Percentiles rank a stretch among this genome's conserved stretches.
Evolutionary conservation across 768 basidiomycete species (phyloP).

Genomic region (Inosperma sp.): DNA sequence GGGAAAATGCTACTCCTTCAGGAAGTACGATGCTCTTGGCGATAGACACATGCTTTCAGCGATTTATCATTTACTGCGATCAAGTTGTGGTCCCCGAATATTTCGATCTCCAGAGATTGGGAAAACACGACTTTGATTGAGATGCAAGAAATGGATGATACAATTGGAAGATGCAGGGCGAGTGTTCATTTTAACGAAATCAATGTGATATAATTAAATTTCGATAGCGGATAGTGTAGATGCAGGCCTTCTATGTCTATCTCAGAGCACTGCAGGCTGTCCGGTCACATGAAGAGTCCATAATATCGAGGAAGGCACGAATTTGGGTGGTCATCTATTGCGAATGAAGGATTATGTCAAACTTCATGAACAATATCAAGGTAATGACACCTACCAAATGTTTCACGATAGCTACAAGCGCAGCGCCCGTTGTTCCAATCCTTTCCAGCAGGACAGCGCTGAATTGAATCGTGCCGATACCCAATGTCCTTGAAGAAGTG

Average conservation of each 20-base stretch:
- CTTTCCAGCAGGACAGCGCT: conserved; percentile 63
- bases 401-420: conserved; percentile 65
- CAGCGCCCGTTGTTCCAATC: conserved; percentile 58
- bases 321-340: conserved; percentile 40
- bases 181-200: too few species aligned
- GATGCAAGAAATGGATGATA: too few species aligned
- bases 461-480: conserved; percentile 76
- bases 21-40: too few species aligned
- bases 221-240: too few species aligned
- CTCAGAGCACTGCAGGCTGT: not conserved
- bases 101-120: too few species aligned
- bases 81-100: too few species aligned
- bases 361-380: not conserved
- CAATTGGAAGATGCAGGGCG: too few species aligned
- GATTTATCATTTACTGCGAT: too few species aligned
- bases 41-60: too few species aligned
- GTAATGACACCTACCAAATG: conserved; percentile 52
- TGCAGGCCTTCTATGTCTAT: not conserved
- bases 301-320: conserved; percentile 41
- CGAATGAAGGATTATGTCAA: too few species aligned
- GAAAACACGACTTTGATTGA: not conserved
- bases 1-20: too few species aligned
- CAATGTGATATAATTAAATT: too few species aligned
- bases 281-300: conserved; percentile 27
- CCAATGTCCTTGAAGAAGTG: conserved; percentile 86